Evolutionary conservation across 805 yeast species (phyloP).

Genomic region (Ogataea populi-albae): DNA sequence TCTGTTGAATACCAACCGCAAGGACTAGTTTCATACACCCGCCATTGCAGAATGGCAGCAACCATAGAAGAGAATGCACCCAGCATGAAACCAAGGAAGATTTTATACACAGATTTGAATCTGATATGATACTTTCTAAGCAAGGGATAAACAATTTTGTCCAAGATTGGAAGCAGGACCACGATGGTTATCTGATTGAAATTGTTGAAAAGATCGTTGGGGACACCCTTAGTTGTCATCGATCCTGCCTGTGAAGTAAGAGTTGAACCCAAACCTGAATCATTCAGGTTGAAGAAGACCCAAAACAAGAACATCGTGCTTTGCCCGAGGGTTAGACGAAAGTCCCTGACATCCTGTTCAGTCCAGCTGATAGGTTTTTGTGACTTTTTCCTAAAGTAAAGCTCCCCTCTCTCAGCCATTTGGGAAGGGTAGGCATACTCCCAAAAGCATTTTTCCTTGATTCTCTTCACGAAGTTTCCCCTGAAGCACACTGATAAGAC

Average conservation of each 20-base stretch:
- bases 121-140: slow-evolving; percentile 42
- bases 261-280: slow-evolving; percentile 46
- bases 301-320: slow-evolving; percentile 46
- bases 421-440: slow-evolving; percentile 45
- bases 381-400: slow-evolving; percentile 31
- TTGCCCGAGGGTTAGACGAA: slow-evolving; percentile 41
- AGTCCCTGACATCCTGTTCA: slow-evolving; percentile 48
- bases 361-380: slow-evolving; percentile 33
- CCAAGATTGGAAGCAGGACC: slow-evolving; percentile 49
- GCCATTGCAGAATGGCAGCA: slow-evolving; percentile 50
- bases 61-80: slow-evolving; percentile 47
- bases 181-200: slow-evolving; percentile 55
- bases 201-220: slow-evolving; percentile 53
- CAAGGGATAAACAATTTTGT: slow-evolving; percentile 45
- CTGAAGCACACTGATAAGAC: slow-evolving; percentile 42
- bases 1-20: slow-evolving; percentile 47
- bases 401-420: slow-evolving; percentile 43
- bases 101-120: slow-evolving; percentile 43
- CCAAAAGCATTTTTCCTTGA: slow-evolving; percentile 42
- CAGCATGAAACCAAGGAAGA: slow-evolving; percentile 45
- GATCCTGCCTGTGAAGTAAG: slow-evolving; percentile 55
- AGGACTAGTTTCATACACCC: slow-evolving; percentile 47
- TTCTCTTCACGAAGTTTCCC: slow-evolving; percentile 42
- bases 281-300: slow-evolving; percentile 38
- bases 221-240: slow-evolving; percentile 51